Conservation (phyloP, 1,139 yeast genomes). For the Suhomyces bokatorum region DNA sequence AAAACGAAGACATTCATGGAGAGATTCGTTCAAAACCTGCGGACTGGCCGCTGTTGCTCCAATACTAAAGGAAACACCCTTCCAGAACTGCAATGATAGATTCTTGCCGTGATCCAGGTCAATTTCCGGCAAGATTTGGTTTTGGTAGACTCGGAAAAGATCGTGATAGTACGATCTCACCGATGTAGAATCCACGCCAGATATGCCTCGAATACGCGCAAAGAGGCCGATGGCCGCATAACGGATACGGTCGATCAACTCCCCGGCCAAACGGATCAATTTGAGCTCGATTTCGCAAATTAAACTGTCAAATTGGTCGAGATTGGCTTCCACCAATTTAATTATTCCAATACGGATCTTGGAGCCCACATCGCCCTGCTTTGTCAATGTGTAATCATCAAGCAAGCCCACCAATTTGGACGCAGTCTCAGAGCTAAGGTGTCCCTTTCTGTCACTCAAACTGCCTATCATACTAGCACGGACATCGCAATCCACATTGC, state of each 20-base stretch:
- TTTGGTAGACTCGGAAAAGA: constrained; percentile 24
- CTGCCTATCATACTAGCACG: constrained; percentile 25
- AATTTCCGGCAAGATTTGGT: constrained; percentile 1
- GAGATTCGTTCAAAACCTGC: constrained; percentile 44
- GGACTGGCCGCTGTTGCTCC: constrained; percentile 64
- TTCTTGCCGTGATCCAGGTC: constrained; percentile 16
- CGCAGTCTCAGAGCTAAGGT: constrained; percentile 13
- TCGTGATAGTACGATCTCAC: constrained; percentile 25
- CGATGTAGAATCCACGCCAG: constrained; percentile 4
- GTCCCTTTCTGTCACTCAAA: constrained; percentile 1
- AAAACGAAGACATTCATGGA: constrained; percentile 42
- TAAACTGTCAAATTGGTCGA: constrained; percentile 6
- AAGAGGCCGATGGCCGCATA: constrained; percentile 28
- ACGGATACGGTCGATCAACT: constrained; percentile 37
- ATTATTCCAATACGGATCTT: constrained; percentile 59
- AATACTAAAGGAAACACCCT: constrained; percentile 55
- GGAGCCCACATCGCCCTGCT: constrained; percentile 81
- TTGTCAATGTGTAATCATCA: constrained; percentile 66
- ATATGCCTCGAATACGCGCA: constrained; percentile 7
- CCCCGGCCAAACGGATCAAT: constrained; percentile 58
- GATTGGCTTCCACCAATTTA: constrained; percentile 34
- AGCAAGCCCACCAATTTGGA: constrained; percentile 32
- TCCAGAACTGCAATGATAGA: constrained; percentile 46
- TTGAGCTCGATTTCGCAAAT: constrained; percentile 18
- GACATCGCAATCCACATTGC: constrained; percentile 26